A percentile compares a stretch with the other conserved stretches of the same genome.
Conservation (phyloP, 176 grass and related monocot genomes). For the Miscanthus lutarioriparius region DNA sequence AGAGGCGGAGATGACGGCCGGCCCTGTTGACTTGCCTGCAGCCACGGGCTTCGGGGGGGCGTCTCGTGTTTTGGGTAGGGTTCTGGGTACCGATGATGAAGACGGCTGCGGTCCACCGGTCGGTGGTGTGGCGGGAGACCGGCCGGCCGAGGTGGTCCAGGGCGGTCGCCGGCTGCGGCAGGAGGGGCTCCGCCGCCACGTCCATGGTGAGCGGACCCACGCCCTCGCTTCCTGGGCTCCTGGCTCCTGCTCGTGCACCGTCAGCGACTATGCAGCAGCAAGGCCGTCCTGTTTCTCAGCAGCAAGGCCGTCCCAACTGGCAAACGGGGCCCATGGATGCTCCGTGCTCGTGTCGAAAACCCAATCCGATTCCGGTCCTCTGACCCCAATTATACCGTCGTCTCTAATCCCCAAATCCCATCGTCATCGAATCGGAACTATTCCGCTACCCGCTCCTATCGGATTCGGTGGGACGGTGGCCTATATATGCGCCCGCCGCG, state of each 20-base stretch:
- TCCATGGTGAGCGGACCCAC: slow-evolving; percentile 43
- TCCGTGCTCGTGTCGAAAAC: no score
- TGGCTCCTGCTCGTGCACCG: background rate
- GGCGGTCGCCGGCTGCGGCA: slow-evolving; percentile 32
- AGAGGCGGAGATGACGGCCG: background rate
- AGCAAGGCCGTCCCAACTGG: no score
- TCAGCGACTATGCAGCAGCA: no score
- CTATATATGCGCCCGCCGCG: no score
- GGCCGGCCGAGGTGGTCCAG: slow-evolving; percentile 57
- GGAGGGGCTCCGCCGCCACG: slow-evolving; percentile 31
- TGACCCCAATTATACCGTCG: no score
- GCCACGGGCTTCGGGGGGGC: background rate
- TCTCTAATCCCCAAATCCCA: no score
- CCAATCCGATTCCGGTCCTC: no score
- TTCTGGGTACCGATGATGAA: slow-evolving; percentile 60
- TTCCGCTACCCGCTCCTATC: no score
- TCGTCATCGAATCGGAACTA: no score
- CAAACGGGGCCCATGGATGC: no score
- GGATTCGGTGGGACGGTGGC: background rate
- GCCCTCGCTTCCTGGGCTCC: background rate
- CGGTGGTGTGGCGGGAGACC: slow-evolving; percentile 24
- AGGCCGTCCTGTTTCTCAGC: no score
- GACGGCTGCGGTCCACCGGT: slow-evolving; percentile 57
- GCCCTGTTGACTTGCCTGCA: slow-evolving; percentile 4
- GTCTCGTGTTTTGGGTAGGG: background rate